Evolutionary conservation across 2,329 filamentous ascomycete species (phyloP), one percentile per base, ranked within the genome.

Genomic region (Calonectria pseudoturangicola): DNA sequence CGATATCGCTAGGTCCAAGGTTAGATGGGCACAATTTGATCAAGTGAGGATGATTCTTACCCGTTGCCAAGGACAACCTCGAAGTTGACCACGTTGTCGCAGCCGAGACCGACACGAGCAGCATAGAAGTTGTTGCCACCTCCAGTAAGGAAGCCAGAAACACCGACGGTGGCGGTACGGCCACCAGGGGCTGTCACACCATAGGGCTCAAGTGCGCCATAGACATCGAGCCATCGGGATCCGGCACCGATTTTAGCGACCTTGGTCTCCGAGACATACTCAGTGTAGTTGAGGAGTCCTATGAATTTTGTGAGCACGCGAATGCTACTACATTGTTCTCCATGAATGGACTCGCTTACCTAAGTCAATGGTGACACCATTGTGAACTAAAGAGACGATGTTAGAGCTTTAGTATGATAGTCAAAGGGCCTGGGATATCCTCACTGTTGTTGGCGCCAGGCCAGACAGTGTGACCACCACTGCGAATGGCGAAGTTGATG

Each of bases 101-200:
- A 85, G 16, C 81, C 83, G 41, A 86, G 85, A 0, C 87, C 87
- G 41, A 83, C 70, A 0, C 71, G 68, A 58, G 70, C 75, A 25
- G 78, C 74, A 33, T 82, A 78, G 68, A 81, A 83, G 2, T 80
- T 82, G 67, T 82, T 70, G 39, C 77, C 74, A 47, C 77, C 80
- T 5, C 81, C 81, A 2, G 79, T 77, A 15, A 79, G 73, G 39
- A 81, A 79, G 0, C 82, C 81, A 1, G 74, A 77, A 5, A 82
- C 75, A 27, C 82, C 82, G 9, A 83, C 79, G 45, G 77, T 74
- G 0, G 83, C 80, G 8, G 83, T 82, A 21, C 88, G 83, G 1
- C 86, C 87, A 2, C 88, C 88, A 0, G 84, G 81, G 2, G 87
- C 86, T 3, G 83, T 81, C 4, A 87, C 79, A 4, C 82, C 82